Conservation (phyloP, 1,284 basidiomycete genomes). For the Ceratobasidium sp. region DNA sequence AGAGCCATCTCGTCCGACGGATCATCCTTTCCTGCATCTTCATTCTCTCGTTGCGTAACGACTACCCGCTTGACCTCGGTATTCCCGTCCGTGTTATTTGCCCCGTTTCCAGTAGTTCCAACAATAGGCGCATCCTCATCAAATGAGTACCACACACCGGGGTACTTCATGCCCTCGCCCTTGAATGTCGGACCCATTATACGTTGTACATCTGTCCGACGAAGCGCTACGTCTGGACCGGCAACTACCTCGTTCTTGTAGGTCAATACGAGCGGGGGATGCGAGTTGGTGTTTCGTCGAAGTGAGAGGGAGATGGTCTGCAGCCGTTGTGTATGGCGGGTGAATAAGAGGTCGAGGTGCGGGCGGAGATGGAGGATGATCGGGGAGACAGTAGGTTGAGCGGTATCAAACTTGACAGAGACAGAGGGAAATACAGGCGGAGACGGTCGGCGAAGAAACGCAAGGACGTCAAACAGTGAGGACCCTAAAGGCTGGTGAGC, state of each 20-base stretch:
- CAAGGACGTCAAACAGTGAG: constrained; percentile 81
- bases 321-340: constrained; percentile 74
- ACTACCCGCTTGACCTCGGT: constrained; percentile 80
- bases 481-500: constrained; percentile 58
- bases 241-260: constrained; percentile 67
- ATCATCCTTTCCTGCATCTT: constrained; percentile 56
- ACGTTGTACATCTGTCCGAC: constrained; percentile 70
- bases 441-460: constrained; percentile 58
- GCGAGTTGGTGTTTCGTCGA: constrained; percentile 56
- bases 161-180: constrained; percentile 78
- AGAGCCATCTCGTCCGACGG: constrained; percentile 73
- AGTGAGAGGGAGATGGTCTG: constrained; percentile 75
- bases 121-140: constrained; percentile 60
- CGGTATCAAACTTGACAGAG: constrained; percentile 81
- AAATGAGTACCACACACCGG: constrained; percentile 83
- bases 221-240: constrained; percentile 63
- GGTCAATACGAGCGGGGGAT: constrained; percentile 40
- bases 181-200: constrained; percentile 87
- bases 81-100: constrained; percentile 64
- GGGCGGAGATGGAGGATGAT: constrained; percentile 79
- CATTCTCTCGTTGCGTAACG: constrained; percentile 63
- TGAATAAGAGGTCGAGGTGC: constrained; percentile 80
- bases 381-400: constrained; percentile 67
- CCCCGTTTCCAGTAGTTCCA: not conserved
- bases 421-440: constrained; percentile 71